A percentile compares a stretch with the other conserved stretches of the same genome.
Conservation (phyloP, 768 basidiomycete genomes). For the Mycena sanguinolenta region DNA sequence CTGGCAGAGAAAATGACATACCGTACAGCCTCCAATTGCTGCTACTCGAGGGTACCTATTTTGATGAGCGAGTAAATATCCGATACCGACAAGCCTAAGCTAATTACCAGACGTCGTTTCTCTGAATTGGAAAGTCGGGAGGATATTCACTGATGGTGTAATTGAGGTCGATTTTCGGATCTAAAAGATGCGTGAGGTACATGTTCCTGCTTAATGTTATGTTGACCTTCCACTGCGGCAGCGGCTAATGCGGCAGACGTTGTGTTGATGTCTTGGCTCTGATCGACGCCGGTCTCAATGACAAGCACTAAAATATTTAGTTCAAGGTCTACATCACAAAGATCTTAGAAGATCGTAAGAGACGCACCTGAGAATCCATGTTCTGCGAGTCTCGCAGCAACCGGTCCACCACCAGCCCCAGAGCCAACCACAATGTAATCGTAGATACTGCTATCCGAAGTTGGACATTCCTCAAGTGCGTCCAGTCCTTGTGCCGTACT, state of each 20-base stretch:
- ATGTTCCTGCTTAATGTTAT: not conserved
- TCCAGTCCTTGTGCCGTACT: conserved; percentile 1
- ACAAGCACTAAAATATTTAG: conserved; percentile 39
- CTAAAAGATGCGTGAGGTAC: conserved; percentile 27
- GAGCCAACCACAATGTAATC: conserved; percentile 43
- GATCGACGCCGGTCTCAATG: conserved; percentile 43
- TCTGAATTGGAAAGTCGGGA: conserved; percentile 35
- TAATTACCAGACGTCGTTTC: conserved; percentile 3
- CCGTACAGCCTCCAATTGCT: no score
- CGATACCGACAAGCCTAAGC: conserved; percentile 22
- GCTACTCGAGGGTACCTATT: conserved; percentile 46
- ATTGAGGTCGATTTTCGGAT: conserved; percentile 43
- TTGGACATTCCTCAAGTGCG: conserved; percentile 5
- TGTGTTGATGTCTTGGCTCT: conserved; percentile 39
- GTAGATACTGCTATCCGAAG: conserved; percentile 26
- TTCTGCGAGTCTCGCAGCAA: conserved; percentile 42
- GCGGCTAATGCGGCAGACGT: conserved; percentile 24
- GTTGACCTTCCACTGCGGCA: conserved; percentile 7
- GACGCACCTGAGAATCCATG: conserved; percentile 39
- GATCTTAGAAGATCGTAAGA: no score
- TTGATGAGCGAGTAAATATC: conserved; percentile 7
- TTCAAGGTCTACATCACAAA: no score
- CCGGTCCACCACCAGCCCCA: conserved; percentile 43
- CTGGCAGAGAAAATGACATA: no score
- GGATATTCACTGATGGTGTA: conserved; percentile 47